Base-by-base conservation (phyloP, 208 protist species). In the Wallacemonas collosoma region DNA sequence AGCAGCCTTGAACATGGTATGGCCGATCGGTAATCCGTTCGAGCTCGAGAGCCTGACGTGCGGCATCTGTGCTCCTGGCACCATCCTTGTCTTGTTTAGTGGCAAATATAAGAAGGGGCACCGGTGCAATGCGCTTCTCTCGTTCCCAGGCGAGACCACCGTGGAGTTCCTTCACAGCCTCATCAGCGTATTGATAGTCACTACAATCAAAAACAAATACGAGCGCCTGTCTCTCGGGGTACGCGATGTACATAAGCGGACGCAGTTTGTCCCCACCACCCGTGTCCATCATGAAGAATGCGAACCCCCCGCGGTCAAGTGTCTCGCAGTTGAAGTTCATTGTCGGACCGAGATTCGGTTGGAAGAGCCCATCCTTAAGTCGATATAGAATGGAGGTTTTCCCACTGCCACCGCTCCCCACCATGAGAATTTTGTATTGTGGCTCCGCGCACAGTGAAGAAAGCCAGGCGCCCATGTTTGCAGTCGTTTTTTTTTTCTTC, bases 21-120 rank as follows among this genome's bases (percentile, higher is more conserved):
- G 82, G 90, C 50, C 87, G 91, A 70, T 98, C 77, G 67, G 80
- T 81, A 54, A 98, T 77, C 26, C 79, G 73, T 41, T 97, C 72
- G 45, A 99, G 88, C 2, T 90, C 91, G 5, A 99, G 84, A 78
- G 93, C 93, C 56, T 98, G 93, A 3, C 86, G 93, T 36, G 99
- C 83, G 74, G 98, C 97, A 4, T 85, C 88, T 4, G 83, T 91
- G 61, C 86, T 90, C 87, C 98, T 97, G 9, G 97, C 96, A 76
- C 98, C 97, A 51, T 97, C 95, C n/a, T 99, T 73, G 87, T 99
- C 97, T 82, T 99, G 96, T 77, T 99, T 99, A 89, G 99, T 99
- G 26, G 98, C 98, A 69, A 99, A 99, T 2, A 99, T 94, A 3
- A 99, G 88, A 8, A 99, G 71, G n/a, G 87, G 69, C 7, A 95